Base-by-base conservation (phyloP, 805 yeast genomes). In the Wickerhamiella lipophila region DNA sequence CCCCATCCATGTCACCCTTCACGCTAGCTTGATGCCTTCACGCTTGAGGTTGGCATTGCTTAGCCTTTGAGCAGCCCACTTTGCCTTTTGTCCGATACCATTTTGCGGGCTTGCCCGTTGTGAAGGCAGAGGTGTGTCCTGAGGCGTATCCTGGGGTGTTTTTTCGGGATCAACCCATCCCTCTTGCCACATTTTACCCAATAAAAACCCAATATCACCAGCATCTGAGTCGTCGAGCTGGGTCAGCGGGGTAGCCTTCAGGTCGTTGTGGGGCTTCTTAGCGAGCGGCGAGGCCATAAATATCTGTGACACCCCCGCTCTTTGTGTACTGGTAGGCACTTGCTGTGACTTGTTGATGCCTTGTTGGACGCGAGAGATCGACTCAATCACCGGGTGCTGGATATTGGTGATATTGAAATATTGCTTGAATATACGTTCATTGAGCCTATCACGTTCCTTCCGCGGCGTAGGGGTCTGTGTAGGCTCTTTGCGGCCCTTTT, bases 131-230 rank as follows among this genome's bases (percentile, higher is more conserved):
- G 40, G 47, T 8, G 47, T 49, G 18, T 15, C 22, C 6, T 6
- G 21, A 19, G 13, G 39, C 15, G 25, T 26, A 13, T 13, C 46
- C 16, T 18, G 15, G 4, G 47, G 47, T 2, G 47, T 44, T 35
- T 25, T 36, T 9, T 54, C 53, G 1, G 57, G 52, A 16, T 56
- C 57, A 12, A 16, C 19, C 56, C 56, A 56, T 27, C 60, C 60
- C 3, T 47, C 50, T 15, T 53, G 53, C 60, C 60, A 57, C 35
- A 57, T 49, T 27, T 53, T 55, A 36, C 51, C 49, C 15, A 57
- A 46, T 1, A 53, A 39, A 44, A 53, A 57, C 18, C 49, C 45
- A 6, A 54, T 23, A 16, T 35, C 42, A 3, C 13, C 39, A 7
- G 27, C 47, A 8, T 21, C n/a, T 4, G 16, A 15, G 13, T 22